Evolutionary conservation across 2,329 filamentous ascomycete species (phyloP), one percentile per base, ranked within the genome.

Genomic region (Aspergillaceae sp.): DNA sequence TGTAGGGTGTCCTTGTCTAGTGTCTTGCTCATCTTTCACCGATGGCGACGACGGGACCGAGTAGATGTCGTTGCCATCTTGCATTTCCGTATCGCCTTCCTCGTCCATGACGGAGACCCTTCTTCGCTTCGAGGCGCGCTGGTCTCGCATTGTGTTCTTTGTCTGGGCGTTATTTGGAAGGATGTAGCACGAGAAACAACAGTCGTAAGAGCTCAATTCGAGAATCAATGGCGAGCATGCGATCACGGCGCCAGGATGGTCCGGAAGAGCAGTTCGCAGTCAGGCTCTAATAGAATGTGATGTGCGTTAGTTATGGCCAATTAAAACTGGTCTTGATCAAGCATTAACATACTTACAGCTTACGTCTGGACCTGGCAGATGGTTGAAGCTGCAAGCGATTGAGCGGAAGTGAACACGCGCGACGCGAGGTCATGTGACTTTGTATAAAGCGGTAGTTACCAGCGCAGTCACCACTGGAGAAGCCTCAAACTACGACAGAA

Each of bases 111-210:
- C 56, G 41, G 61, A 66, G 32, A 68, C 59, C 44, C 62, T 63
- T 48, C 66, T 64, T 43, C 65, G 56, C 49, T 69, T 69, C 27
- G 56, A 52, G 19, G 62, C 56, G 30, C 61, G 62, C n/a, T 60
- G 51, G 33, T 66, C 61, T 41, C 54, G 62, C 64, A 67, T 67
- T 35, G 29, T 48, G 40, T 30, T 29, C 33, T 32, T 6, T 9
- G 19, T 19, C 19, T 19, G 19, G 19, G 19, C 19, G 19, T 19
- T 19, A 19, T 19, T 19, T 19, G 19, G 2, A 19, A 19, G 19
- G 19, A 19, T 19, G 19, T 19, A 19, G 19, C 19, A 19, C 19
- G 19, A 19, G 5, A 35, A 36, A 5, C n/a, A 7, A 35, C 10
- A 11, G 26, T 36, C 10, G n/a, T 36, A 19, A 5, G n/a, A 4